phyloP scores from a whole-genome alignment of 2,329 filamentous ascomycete genomes.

The Sphaerostilbella broomeana region DNA sequence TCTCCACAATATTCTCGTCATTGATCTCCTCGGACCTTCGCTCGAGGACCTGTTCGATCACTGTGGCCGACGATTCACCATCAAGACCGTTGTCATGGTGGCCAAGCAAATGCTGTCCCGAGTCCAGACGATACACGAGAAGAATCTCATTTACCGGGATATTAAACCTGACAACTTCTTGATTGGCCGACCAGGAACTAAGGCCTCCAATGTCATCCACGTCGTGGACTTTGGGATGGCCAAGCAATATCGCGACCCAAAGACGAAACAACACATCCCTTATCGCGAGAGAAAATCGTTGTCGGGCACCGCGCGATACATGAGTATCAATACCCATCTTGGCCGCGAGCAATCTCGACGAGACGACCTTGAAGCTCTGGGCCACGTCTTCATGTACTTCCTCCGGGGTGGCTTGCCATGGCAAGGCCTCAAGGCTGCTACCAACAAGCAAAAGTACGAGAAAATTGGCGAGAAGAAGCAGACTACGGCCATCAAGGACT shows the following conservation, averaged over 20 bases:
- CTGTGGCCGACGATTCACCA: slow-evolving; percentile 88
- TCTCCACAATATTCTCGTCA: slow-evolving; percentile 97
- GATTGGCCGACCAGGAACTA: slow-evolving; percentile 84
- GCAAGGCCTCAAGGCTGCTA: slow-evolving; percentile 67
- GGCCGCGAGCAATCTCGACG: slow-evolving; percentile 92
- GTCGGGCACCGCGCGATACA: slow-evolving; percentile 94
- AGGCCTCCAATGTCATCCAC: slow-evolving; percentile 95
- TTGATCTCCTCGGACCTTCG: slow-evolving; percentile 89
- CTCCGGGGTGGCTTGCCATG: slow-evolving; percentile 63
- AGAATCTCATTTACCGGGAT: slow-evolving; percentile 97
- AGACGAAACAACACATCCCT: slow-evolving; percentile 98
- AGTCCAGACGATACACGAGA: slow-evolving; percentile 92
- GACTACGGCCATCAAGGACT: slow-evolving; percentile 91
- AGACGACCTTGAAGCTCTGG: slow-evolving; percentile 87
- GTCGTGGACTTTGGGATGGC: slow-evolving; percentile 99
- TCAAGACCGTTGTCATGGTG: slow-evolving; percentile 98
- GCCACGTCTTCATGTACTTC: slow-evolving; percentile 71
- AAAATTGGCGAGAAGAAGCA: slow-evolving; percentile 99
- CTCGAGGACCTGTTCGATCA: slow-evolving; percentile 97
- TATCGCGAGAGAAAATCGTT: slow-evolving; percentile 96
- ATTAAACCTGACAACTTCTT: slow-evolving; percentile 99
- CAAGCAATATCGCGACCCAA: slow-evolving; percentile 97
- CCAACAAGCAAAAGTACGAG: slow-evolving; percentile 96
- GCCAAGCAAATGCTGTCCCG: slow-evolving; percentile 98
- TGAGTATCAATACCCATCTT: slow-evolving; percentile 99